phyloP scores from a whole-genome alignment of 148 eudicot genomes.

The Vaccinium darrowii region DNA sequence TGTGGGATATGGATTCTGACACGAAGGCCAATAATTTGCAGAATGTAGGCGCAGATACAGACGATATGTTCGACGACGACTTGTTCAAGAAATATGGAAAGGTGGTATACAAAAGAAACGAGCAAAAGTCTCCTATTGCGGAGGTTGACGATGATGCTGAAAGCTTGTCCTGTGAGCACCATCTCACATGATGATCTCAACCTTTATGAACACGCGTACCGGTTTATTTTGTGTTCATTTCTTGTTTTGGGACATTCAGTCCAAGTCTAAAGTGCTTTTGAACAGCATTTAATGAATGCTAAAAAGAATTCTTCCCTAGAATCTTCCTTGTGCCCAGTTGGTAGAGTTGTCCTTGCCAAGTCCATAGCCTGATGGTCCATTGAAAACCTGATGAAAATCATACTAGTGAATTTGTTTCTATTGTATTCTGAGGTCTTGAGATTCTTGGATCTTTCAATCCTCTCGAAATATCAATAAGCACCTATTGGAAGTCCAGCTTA shows the following conservation, averaged over 20 bases:
- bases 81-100: constrained; percentile 77
- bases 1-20: neutral
- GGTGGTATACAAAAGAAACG: constrained; percentile 70
- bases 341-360: neutral
- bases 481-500: too few species aligned
- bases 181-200: constrained; percentile 18
- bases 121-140: constrained; percentile 62
- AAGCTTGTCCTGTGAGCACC: constrained; percentile 83
- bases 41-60: constrained; percentile 84
- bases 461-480: too few species aligned
- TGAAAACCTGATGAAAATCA: neutral
- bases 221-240: neutral
- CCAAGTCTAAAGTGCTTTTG: neutral
- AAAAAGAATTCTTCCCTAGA: neutral
- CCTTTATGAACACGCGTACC: neutral
- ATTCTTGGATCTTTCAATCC: too few species aligned
- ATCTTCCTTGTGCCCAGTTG: neutral
- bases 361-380: neutral
- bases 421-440: too few species aligned
- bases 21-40: constrained; percentile 37
- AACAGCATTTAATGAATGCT: neutral
- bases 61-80: constrained; percentile 92
- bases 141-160: constrained; percentile 96
- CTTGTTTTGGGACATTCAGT: neutral
- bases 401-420: neutral